phyloP scores from a whole-genome alignment of 495 filamentous ascomycete species.

The Penicillium bovifimosum region DNA sequence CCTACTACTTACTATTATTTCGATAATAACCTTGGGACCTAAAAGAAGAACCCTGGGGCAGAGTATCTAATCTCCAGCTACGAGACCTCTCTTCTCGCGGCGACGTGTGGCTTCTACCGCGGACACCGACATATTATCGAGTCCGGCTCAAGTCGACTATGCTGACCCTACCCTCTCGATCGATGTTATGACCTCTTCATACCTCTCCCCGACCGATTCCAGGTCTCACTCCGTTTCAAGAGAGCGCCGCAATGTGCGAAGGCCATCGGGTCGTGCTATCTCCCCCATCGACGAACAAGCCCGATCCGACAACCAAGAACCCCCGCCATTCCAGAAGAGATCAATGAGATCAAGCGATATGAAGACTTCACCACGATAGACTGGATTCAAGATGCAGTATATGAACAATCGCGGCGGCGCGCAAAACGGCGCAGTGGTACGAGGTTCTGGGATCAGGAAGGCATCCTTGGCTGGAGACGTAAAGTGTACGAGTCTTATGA shows the following conservation, averaged over 20 bases:
- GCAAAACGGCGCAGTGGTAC: constrained; percentile 66
- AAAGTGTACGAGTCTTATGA: constrained; percentile 85
- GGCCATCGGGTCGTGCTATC: constrained; percentile 66
- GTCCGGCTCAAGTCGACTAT: constrained; percentile 25
- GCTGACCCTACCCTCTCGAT: constrained; percentile 26
- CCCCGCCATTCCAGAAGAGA: constrained; percentile 83
- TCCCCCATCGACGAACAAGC: constrained; percentile 51
- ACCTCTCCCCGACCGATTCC: constrained; percentile 52
- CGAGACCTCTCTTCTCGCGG: not conserved
- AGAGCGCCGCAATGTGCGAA: constrained; percentile 55
- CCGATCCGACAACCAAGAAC: constrained; percentile 32
- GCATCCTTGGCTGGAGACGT: constrained; percentile 71
- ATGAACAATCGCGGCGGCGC: constrained; percentile 78
- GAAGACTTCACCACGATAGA: constrained; percentile 98
- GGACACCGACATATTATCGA: constrained; percentile 16
- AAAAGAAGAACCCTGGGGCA: not conserved
- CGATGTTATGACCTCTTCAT: constrained; percentile 60
- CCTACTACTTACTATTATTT: not conserved
- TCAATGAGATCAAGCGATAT: constrained; percentile 96
- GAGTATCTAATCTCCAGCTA: not conserved
- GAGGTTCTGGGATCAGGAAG: constrained; percentile 69
- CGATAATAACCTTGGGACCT: not conserved
- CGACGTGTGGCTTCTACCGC: constrained; percentile 8
- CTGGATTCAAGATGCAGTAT: constrained; percentile 96
- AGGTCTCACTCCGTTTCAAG: constrained; percentile 51